Base-by-base conservation (phyloP, 208 protist genomes). In the Angomonas ambiguus region DNA sequence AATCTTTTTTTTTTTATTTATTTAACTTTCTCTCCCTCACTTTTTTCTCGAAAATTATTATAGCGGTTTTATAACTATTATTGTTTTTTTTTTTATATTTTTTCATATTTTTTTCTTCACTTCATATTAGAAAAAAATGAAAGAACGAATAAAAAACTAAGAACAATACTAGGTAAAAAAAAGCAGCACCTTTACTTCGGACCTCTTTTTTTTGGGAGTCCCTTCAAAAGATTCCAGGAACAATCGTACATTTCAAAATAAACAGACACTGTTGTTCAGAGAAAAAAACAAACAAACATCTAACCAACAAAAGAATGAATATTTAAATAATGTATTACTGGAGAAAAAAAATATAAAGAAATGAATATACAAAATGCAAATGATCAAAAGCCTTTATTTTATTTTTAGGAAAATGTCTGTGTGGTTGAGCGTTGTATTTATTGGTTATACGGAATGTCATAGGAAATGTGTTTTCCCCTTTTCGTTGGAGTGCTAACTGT, bases 1-100 rank as follows among this genome's bases (percentile, higher is more conserved):
- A 63, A 51, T 20, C 28, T 38, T 33, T 55, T 22, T 65, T 28
- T 45, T 55, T 42, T 59, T 32, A 59, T 45, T 48, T 62, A 22
- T 57, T 55, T 1, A 32, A 31, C 20, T 30, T 64, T 76, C 41
- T 75, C n/a, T 57, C 32, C 72, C 65, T 72, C 30, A 67, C 24
- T 11, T 65, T 60, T 32, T 72, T 27, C 2, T 22, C 33, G 0
- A 77, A 69, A 25, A 1, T 67, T 66, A 62, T 60, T 27, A 51
- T 35, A 61, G 16, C n/a, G 27, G 49, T 57, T 63, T 42, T 66
- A 28, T 65, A 62, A 58, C 0, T 69, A 61, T 64, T 62, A 51
- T 45, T 41, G 8, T 58, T 62, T 57, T 49, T 65, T 65, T 57
- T 72, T 65, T 72, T 72, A 65, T 63, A 22, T 58, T 22, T 28